A percentile compares a stretch with the other conserved stretches of the same genome.
These are phyloP conservation scores for Diaporthe helianthi DNA, from an alignment of 2,329 filamentous ascomycete species.

Conservation along the genomic window DNA sequence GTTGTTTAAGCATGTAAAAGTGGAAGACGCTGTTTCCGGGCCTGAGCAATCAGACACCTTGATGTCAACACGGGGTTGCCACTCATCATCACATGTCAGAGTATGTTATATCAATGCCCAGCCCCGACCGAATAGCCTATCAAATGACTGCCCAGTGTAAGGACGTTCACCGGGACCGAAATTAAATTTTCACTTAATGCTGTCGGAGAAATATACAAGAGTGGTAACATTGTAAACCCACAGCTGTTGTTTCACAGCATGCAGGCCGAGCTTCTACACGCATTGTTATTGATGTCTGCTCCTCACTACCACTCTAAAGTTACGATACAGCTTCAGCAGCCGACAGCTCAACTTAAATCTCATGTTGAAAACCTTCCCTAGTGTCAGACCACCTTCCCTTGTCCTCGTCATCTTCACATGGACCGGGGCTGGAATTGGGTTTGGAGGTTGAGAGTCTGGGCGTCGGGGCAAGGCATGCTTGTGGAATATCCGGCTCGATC, in stretches of 20 bases:
- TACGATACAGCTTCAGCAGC: neutral
- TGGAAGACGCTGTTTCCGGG: neutral
- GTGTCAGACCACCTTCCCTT: slow-evolving; percentile 6
- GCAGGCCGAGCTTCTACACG: slow-evolving; percentile 3
- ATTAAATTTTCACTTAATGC: neutral
- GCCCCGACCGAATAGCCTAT: neutral
- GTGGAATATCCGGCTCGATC: neutral
- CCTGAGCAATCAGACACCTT: neutral
- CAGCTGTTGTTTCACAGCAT: slow-evolving; percentile 15
- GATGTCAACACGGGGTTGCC: neutral
- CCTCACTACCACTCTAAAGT: slow-evolving; percentile 17
- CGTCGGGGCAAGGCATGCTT: neutral
- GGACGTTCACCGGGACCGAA: neutral
- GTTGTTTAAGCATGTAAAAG: too few relatives aligned
- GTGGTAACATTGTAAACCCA: neutral
- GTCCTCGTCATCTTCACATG: neutral
- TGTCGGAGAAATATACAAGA: neutral
- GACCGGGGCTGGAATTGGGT: neutral
- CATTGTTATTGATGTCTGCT: neutral
- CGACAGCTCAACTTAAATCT: neutral
- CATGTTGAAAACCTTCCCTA: neutral
- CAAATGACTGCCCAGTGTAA: neutral
- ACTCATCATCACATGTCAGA: slow-evolving; percentile 9
- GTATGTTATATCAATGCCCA: too few relatives aligned
- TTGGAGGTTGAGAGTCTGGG: neutral